Conservation (phyloP, 257 asterid species). For the Craterostigma plantagineum region DNA sequence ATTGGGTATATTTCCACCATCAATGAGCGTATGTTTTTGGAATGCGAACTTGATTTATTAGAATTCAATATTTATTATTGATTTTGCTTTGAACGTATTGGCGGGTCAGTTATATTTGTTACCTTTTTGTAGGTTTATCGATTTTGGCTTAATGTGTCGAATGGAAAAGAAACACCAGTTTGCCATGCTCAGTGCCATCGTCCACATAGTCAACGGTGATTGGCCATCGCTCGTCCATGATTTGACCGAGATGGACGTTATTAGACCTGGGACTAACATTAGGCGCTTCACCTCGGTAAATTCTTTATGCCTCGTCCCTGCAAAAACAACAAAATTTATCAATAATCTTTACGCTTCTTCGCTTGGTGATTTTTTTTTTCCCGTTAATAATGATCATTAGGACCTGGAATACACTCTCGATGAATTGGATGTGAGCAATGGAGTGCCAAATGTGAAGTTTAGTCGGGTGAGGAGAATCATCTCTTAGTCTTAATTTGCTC, state of each 20-base stretch:
- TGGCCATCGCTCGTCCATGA: conserved; percentile 80
- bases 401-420: conserved; percentile 69
- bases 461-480: conserved; percentile 55
- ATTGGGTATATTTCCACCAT: conserved; percentile 44
- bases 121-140: conserved; percentile 56
- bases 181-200: conserved; percentile 83
- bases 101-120: conserved; percentile 1
- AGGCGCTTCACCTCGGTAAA: conserved; percentile 71
- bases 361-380: neutral
- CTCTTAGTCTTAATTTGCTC: neutral
- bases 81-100: too few species aligned
- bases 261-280: conserved; percentile 69
- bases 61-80: too few species aligned
- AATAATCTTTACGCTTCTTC: neutral
- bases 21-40: neutral
- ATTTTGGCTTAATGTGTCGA: conserved; percentile 92
- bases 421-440: conserved; percentile 48
- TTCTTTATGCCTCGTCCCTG: conserved; percentile 8
- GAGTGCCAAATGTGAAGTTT: conserved; percentile 70
- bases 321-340: conserved; percentile 8
- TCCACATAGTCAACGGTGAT: conserved; percentile 87
- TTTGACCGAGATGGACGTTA: conserved; percentile 74
- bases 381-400: conserved; percentile 25
- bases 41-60: too few species aligned
- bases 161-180: conserved; percentile 89